Base-by-base conservation (phyloP, 768 basidiomycete genomes). In the Lactarius sp. region DNA sequence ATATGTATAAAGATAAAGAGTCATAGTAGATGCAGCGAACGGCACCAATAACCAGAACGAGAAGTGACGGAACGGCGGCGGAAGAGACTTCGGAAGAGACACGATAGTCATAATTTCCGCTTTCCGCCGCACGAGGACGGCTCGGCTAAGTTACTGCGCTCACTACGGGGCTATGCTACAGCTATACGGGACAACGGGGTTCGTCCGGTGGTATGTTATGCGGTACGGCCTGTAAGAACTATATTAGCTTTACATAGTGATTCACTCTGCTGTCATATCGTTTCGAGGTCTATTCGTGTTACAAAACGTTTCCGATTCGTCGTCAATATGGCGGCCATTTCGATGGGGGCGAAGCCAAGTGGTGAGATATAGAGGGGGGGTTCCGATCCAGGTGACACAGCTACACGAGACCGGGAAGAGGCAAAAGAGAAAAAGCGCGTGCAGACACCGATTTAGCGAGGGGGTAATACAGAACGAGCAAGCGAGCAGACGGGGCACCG, bases 341-440 rank as follows among this genome's bases (percentile, higher is more conserved):
- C 54, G 27, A 10, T 55, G 47, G 49, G 14, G 47, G 31, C 59
- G 18, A 20, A 56, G 39, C 53, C 56, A 65, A 44, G 64, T 56
- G 39, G 50, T 60, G 64, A 51, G 64, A 60, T 60, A 64, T 59
- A 51, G 63, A 46, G 49, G 51, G 51, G 12, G 53, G 63, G 60
- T 60, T 65, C 64, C 49, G 44, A 60, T 65, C 64, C 64, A 46
- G 54, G 50, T 60, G 64, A 60, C 59, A 65, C 64, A 59, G 64
- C 59, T 65, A 65, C 63, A 64, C 62, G 58, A 60, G 63, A 65
- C 64, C 37, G 54, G 52, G 46, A 56, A 18, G 16, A 34, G 47
- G 53, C 42, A 55, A 55, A 46, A 37, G 47, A 9, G 33, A 36
- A 47, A 46, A 55, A 58, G 53, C 50, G 59, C 50, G 59, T 60